Percentiles rank a stretch among this genome's conserved stretches.
Conservation (phyloP, 441 rosid species). For the Mallotus repandus region DNA sequence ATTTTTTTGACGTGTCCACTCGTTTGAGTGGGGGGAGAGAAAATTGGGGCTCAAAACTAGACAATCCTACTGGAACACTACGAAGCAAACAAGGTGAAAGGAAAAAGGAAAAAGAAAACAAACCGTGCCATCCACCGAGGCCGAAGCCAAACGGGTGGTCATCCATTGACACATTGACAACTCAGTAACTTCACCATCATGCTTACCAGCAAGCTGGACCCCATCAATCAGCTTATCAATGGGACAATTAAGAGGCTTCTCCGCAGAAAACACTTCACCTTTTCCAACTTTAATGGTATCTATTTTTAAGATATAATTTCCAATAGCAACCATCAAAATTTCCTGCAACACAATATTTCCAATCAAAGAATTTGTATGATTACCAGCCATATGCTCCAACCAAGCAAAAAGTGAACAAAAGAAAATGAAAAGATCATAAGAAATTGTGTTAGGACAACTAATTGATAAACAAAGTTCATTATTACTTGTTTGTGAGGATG, state of each 20-base stretch:
- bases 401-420: constrained; percentile 3
- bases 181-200: constrained; percentile 76
- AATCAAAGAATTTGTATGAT: not conserved
- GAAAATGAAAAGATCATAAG: not conserved
- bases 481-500: constrained; percentile 90
- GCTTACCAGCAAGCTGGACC: constrained; percentile 73
- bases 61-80: not conserved
- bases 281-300: constrained; percentile 61
- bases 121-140: constrained; percentile 84
- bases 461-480: constrained; percentile 9
- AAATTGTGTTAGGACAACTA: not conserved
- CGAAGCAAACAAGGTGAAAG: not conserved
- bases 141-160: constrained; percentile 66
- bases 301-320: constrained; percentile 25
- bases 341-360: constrained; percentile 44
- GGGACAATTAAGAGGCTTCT: constrained; percentile 54
- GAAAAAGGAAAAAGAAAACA: constrained; percentile 30
- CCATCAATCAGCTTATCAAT: constrained; percentile 35
- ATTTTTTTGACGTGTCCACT: not conserved
- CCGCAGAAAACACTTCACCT: constrained; percentile 55
- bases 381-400: not conserved
- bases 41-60: not conserved
- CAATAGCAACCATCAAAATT: constrained; percentile 60
- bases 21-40: not conserved
- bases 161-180: constrained; percentile 65